A percentile compares a stretch with the other conserved stretches of the same genome.
Conservation (phyloP, 2,329 filamentous ascomycete genomes). For the Cladorrhinum sp. region DNA sequence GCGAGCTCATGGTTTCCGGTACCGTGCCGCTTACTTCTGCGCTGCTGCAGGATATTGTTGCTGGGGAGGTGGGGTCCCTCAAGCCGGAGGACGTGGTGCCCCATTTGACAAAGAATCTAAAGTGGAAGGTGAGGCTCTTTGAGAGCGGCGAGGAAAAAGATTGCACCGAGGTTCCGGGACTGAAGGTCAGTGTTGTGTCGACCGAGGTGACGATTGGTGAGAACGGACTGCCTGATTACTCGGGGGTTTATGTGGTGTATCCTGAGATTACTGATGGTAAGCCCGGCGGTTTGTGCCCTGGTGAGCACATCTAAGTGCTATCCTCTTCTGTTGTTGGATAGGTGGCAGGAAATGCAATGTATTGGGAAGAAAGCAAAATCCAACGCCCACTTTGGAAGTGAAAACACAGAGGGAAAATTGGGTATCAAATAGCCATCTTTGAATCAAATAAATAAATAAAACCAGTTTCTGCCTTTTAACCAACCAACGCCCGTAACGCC, state of each 20-base stretch:
- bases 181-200: slow-evolving; percentile 28
- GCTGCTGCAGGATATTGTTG: slow-evolving; percentile 29
- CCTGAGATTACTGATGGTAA: slow-evolving; percentile 26
- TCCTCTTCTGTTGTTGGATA: background rate
- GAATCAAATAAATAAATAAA: slow-evolving; percentile 6
- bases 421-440: slow-evolving; percentile 23
- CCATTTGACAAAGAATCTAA: slow-evolving; percentile 26
- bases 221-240: slow-evolving; percentile 27
- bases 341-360: background rate
- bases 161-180: slow-evolving; percentile 20
- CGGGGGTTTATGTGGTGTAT: slow-evolving; percentile 23
- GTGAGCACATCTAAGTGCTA: slow-evolving; percentile 13
- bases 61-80: slow-evolving; percentile 24
- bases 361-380: background rate
- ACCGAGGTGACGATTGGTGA: slow-evolving; percentile 26
- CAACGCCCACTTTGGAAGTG: too few species aligned
- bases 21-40: slow-evolving; percentile 32
- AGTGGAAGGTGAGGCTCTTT: slow-evolving; percentile 28
- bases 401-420: slow-evolving; percentile 13
- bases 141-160: slow-evolving; percentile 24
- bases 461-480: slow-evolving; percentile 5
- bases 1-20: slow-evolving; percentile 27
- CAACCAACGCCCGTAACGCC: slow-evolving; percentile 17
- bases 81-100: slow-evolving; percentile 28
- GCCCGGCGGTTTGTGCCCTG: slow-evolving; percentile 20